Conservation (phyloP, 73 alveolate genomes). For the Paramecium caudatum region DNA sequence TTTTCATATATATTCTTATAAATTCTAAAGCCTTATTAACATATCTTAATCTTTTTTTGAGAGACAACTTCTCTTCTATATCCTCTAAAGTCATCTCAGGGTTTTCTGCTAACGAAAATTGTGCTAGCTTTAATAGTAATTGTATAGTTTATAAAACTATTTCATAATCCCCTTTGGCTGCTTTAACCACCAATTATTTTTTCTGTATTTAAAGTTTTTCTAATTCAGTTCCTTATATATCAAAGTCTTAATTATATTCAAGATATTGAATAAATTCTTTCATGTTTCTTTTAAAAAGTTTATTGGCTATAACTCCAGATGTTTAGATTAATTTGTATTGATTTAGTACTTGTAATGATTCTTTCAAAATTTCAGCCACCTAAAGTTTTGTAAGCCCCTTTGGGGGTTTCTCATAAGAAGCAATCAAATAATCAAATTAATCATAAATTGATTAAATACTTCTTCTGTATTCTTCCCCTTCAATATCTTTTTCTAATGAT, state of each 20-base stretch:
- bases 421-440: neutral
- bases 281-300: neutral
- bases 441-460: neutral
- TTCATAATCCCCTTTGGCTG: slow-evolving; percentile 34
- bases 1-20: neutral
- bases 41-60: slow-evolving; percentile 21
- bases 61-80: neutral
- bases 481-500: neutral
- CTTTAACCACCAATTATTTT: slow-evolving; percentile 10
- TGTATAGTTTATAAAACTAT: neutral
- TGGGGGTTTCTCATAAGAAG: neutral
- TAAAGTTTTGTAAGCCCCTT: slow-evolving; percentile 1
- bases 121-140: neutral
- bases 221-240: slow-evolving; percentile 6
- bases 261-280: slow-evolving; percentile 7
- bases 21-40: slow-evolving; percentile 35
- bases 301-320: slow-evolving; percentile 24
- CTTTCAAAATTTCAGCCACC: neutral
- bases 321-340: neutral
- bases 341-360: neutral
- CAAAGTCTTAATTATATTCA: neutral
- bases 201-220: neutral
- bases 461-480: neutral
- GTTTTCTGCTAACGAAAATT: slow-evolving; percentile 4
- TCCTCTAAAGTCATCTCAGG: slow-evolving; percentile 31